phyloP scores from a whole-genome alignment of 805 yeast species.

The Candida stauntonica region DNA sequence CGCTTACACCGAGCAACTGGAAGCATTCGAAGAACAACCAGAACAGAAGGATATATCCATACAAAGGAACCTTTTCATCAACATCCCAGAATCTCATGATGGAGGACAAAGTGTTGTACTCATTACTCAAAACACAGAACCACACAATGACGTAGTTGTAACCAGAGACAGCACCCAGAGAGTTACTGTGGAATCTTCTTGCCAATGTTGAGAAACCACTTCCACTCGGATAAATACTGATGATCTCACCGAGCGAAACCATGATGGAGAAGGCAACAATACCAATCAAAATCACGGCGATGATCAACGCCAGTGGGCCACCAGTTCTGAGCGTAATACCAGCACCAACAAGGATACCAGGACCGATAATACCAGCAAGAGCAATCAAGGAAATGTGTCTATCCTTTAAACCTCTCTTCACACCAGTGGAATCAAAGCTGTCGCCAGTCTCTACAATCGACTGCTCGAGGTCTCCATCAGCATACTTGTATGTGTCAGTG shows the following conservation, averaged over 20 bases:
- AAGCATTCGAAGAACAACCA: slow-evolving; percentile 48
- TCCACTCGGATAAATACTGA: slow-evolving; percentile 50
- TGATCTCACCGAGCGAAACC: slow-evolving; percentile 54
- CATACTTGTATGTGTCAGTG: slow-evolving; percentile 1
- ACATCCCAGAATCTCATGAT: slow-evolving; percentile 41
- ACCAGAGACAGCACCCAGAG: slow-evolving; percentile 53
- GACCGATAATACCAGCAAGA: slow-evolving; percentile 57
- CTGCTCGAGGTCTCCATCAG: not conserved
- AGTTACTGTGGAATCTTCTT: slow-evolving; percentile 46
- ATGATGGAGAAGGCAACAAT: slow-evolving; percentile 50
- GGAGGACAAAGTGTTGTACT: slow-evolving; percentile 50
- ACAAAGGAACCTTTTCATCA: slow-evolving; percentile 49
- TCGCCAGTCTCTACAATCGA: not conserved
- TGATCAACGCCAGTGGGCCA: slow-evolving; percentile 47
- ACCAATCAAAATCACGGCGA: slow-evolving; percentile 49
- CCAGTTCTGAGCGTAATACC: slow-evolving; percentile 46
- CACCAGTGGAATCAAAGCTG: slow-evolving; percentile 24
- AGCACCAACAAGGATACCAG: slow-evolving; percentile 54
- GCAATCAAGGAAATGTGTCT: slow-evolving; percentile 50
- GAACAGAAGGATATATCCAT: slow-evolving; percentile 50
- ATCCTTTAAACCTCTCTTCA: slow-evolving; percentile 45
- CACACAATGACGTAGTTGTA: slow-evolving; percentile 53
- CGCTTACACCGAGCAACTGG: slow-evolving; percentile 48
- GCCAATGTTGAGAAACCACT: slow-evolving; percentile 46
- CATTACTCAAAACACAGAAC: slow-evolving; percentile 54